Evolutionary conservation across 2,329 filamentous ascomycete species (phyloP).

Genomic region (Spiromastix sp.): DNA sequence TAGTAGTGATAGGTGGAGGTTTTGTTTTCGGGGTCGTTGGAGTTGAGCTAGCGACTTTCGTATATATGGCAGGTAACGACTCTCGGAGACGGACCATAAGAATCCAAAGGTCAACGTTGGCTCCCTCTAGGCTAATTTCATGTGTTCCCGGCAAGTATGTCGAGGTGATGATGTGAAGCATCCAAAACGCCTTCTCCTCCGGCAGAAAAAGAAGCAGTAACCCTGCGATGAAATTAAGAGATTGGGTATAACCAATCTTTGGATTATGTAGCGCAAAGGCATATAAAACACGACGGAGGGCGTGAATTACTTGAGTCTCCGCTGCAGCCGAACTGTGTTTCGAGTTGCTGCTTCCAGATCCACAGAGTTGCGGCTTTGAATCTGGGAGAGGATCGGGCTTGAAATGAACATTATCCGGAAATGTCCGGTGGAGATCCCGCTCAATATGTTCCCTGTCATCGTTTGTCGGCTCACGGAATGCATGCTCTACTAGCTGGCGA

Average conservation of each 20-base stretch:
- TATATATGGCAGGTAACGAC: conserved; percentile 72
- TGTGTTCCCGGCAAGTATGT: conserved; percentile 86
- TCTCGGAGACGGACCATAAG: conserved; percentile 81
- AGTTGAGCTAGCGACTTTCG: conserved; percentile 70
- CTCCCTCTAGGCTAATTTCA: conserved; percentile 78
- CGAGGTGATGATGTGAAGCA: conserved; percentile 84
- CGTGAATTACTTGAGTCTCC: conserved; percentile 70
- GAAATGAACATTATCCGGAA: conserved; percentile 87
- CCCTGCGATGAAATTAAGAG: conserved; percentile 87
- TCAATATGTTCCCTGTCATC: conserved; percentile 85
- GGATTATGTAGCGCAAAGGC: conserved; percentile 89
- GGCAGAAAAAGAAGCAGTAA: conserved; percentile 81
- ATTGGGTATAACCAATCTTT: conserved; percentile 88
- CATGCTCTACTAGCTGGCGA: conserved; percentile 54
- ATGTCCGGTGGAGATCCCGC: conserved; percentile 84
- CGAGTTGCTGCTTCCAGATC: conserved; percentile 22
- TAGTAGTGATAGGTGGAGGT: conserved; percentile 31
- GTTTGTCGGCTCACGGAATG: conserved; percentile 54
- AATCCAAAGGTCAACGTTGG: conserved; percentile 88
- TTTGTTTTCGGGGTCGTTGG: conserved; percentile 26
- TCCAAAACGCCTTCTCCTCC: conserved; percentile 86
- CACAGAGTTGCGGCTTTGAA: conserved; percentile 11
- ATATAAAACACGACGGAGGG: conserved; percentile 73
- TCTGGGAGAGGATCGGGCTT: conserved; percentile 49
- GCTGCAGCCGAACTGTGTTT: conserved; percentile 25